These are phyloP conservation scores for Rhizopogon salebrosus DNA, from an alignment of 768 basidiomycete genomes.

Conservation along the genomic window DNA sequence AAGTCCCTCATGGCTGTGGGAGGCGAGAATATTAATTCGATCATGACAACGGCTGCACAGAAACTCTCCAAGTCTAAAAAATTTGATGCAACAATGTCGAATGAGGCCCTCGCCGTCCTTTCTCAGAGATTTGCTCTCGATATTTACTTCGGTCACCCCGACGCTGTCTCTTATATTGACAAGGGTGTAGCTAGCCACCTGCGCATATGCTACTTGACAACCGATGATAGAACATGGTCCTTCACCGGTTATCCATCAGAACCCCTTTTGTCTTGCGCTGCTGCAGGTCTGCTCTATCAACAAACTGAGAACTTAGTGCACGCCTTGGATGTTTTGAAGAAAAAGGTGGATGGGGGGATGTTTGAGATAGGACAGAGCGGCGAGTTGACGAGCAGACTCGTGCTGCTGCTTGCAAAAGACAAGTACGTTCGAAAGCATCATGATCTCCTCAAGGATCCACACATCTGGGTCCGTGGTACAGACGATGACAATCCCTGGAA, in stretches of 20 bases:
- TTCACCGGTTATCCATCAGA: slow-evolving; percentile 15
- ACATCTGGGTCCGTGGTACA: too few species aligned
- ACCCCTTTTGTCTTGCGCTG: slow-evolving; percentile 10
- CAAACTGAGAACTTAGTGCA: too few species aligned
- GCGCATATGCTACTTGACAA: slow-evolving; percentile 5
- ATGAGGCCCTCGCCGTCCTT: slow-evolving; percentile 4
- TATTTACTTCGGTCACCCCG: not conserved
- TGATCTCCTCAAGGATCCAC: not conserved
- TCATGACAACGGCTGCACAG: not conserved
- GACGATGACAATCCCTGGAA: not conserved
- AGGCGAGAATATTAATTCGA: not conserved
- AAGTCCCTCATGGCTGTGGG: not conserved
- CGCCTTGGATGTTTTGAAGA: not conserved
- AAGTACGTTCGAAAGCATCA: slow-evolving; percentile 1
- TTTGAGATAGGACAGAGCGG: slow-evolving; percentile 2
- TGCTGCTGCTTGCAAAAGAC: slow-evolving; percentile 8
- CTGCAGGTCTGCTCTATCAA: slow-evolving; percentile 3
- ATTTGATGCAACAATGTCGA: not conserved
- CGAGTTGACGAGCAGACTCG: slow-evolving; percentile 8
- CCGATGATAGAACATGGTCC: slow-evolving; percentile 6
- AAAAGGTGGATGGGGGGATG: slow-evolving; percentile 4
- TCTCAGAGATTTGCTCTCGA: slow-evolving; percentile 6
- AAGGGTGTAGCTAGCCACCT: slow-evolving; percentile 10
- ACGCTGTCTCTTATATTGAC: slow-evolving; percentile 2
- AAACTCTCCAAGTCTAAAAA: not conserved